A percentile compares a stretch with the other conserved stretches of the same genome.
phyloP scores from a whole-genome alignment of 2,329 filamentous ascomycete genomes.

The Penicillium freii region DNA sequence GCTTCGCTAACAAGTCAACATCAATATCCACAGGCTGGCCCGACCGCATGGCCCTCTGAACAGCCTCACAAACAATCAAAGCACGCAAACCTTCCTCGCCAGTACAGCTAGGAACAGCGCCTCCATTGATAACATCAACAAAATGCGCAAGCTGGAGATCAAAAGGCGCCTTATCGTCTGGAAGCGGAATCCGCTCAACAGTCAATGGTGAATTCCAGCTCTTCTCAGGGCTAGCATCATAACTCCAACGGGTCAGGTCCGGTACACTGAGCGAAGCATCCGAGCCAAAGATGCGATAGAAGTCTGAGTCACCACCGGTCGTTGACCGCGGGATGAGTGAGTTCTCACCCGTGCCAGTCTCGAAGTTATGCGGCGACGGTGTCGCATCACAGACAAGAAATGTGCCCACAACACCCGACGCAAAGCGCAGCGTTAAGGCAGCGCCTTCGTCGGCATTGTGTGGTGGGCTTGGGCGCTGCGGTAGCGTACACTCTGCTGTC shows the following conservation, averaged over 20 bases:
- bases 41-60: constrained; percentile 46
- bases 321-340: constrained; percentile 47
- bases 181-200: constrained; percentile 31
- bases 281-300: constrained; percentile 57
- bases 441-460: constrained; percentile 57
- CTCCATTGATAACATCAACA: constrained; percentile 47
- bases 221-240: constrained; percentile 39
- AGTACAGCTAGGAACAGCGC: constrained; percentile 48
- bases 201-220: constrained; percentile 45
- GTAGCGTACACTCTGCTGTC: constrained; percentile 49
- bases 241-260: constrained; percentile 53
- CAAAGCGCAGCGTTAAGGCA: constrained; percentile 54
- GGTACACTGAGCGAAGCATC: constrained; percentile 54
- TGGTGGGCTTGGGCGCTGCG: constrained; percentile 39
- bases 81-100: constrained; percentile 52
- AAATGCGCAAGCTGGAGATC: constrained; percentile 55
- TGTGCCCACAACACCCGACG: constrained; percentile 55
- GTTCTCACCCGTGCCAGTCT: constrained; percentile 60
- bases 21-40: constrained; percentile 37
- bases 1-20: constrained; percentile 15
- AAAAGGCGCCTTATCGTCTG: constrained; percentile 46
- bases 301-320: constrained; percentile 37
- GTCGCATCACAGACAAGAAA: constrained; percentile 56
- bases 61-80: constrained; percentile 53
- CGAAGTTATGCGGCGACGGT: constrained; percentile 55